These are phyloP conservation scores for Alternaria gansuensis DNA, from an alignment of 2,329 filamentous ascomycete genomes.

Conservation along the genomic window DNA sequence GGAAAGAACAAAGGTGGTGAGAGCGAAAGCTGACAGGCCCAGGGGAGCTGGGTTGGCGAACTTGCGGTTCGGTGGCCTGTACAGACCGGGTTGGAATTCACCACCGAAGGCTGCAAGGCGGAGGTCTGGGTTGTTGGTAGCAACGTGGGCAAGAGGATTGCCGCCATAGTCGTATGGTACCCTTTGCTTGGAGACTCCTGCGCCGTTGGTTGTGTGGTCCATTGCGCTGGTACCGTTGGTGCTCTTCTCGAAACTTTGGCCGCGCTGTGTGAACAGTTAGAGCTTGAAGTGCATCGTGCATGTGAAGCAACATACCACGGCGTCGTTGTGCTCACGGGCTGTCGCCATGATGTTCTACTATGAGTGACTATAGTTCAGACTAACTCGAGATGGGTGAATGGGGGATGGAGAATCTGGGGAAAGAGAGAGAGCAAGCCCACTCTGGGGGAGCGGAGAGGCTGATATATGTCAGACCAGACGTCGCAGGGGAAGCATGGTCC, in stretches of 20 bases:
- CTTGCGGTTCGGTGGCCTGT: slow-evolving; percentile 56
- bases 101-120: slow-evolving; percentile 61
- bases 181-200: slow-evolving; percentile 49
- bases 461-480: slow-evolving; percentile 44
- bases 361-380: slow-evolving; percentile 13
- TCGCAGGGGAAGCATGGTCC: slow-evolving; percentile 36
- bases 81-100: slow-evolving; percentile 63
- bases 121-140: slow-evolving; percentile 58
- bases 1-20: slow-evolving; percentile 70
- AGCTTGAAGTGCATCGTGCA: not conserved
- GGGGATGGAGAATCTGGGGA: slow-evolving; percentile 35
- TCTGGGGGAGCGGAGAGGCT: slow-evolving; percentile 43
- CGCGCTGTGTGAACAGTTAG: slow-evolving; percentile 33
- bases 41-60: slow-evolving; percentile 69
- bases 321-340: slow-evolving; percentile 50
- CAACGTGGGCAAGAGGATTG: slow-evolving; percentile 62
- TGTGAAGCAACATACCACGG: slow-evolving; percentile 35
- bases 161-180: slow-evolving; percentile 61
- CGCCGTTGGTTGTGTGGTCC: slow-evolving; percentile 52
- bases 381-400: slow-evolving; percentile 6
- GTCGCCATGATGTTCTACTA: slow-evolving; percentile 53
- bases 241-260: slow-evolving; percentile 36
- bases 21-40: slow-evolving; percentile 69
- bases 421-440: slow-evolving; percentile 20
- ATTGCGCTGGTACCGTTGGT: slow-evolving; percentile 46